These are phyloP conservation scores for Benincasa hispida DNA, from an alignment of 306 rosid genomes.

Conservation along the genomic window DNA sequence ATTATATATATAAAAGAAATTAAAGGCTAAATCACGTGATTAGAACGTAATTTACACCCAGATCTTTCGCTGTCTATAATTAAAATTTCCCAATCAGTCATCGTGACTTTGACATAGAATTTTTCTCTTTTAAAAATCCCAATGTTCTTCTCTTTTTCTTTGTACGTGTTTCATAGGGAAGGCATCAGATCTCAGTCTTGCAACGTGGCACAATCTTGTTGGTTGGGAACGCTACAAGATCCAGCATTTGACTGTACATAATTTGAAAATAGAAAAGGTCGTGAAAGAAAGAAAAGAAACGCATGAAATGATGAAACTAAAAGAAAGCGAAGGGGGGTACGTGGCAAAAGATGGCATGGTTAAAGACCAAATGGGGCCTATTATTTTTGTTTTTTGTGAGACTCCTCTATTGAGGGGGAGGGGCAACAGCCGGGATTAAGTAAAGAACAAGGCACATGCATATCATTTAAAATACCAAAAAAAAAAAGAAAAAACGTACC, in stretches of 20 bases:
- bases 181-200: slow-evolving; percentile 1
- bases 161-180: background rate
- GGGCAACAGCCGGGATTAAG: background rate
- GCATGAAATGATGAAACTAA: background rate
- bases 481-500: background rate
- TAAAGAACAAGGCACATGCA: background rate
- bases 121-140: background rate
- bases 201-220: background rate
- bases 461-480: background rate
- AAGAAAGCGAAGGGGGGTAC: background rate
- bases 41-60: background rate
- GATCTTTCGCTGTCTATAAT: background rate
- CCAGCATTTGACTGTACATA: background rate
- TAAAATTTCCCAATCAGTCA: background rate
- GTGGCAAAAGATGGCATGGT: background rate
- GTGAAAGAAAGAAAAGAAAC: background rate
- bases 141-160: background rate
- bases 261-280: background rate
- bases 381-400: background rate
- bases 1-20: background rate
- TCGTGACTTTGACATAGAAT: background rate
- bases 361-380: background rate
- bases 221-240: background rate
- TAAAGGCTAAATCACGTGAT: background rate
- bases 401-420: background rate